phyloP scores from a whole-genome alignment of 2,329 filamentous ascomycete species.

The Penicillium palitans region DNA sequence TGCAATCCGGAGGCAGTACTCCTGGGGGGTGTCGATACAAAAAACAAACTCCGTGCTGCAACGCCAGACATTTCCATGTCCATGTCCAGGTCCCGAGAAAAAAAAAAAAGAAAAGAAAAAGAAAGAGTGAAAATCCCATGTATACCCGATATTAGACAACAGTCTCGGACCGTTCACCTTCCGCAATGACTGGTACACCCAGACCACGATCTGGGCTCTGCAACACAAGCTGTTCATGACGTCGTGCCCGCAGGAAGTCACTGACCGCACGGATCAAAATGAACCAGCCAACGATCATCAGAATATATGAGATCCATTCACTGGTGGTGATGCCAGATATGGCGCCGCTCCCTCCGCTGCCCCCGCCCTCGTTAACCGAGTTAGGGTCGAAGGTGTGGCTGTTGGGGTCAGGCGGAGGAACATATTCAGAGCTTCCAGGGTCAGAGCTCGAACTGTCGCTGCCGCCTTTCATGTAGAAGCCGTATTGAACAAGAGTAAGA shows the following conservation, averaged over 20 bases:
- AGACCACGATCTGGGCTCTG: slow-evolving; percentile 90
- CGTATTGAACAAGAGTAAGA: slow-evolving; percentile 93
- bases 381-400: slow-evolving; percentile 82
- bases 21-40: slow-evolving; percentile 21
- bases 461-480: slow-evolving; percentile 85
- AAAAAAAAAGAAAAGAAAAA: slow-evolving; percentile 10
- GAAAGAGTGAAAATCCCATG: slow-evolving; percentile 15
- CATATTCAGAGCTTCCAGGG: slow-evolving; percentile 45
- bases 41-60: slow-evolving; percentile 11
- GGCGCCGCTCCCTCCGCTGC: slow-evolving; percentile 36
- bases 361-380: slow-evolving; percentile 55
- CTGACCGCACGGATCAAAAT: slow-evolving; percentile 91
- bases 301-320: slow-evolving; percentile 85
- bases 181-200: slow-evolving; percentile 79
- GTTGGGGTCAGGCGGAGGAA: slow-evolving; percentile 81
- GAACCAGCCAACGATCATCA: slow-evolving; percentile 99
- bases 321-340: slow-evolving; percentile 65
- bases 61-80: slow-evolving; percentile 9
- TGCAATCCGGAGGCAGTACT: slow-evolving; percentile 16
- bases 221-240: slow-evolving; percentile 89
- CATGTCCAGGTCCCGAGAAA: slow-evolving; percentile 6
- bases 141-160: slow-evolving; percentile 58
- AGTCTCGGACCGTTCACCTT: slow-evolving; percentile 76
- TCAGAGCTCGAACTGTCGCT: slow-evolving; percentile 43
- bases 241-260: slow-evolving; percentile 81